Evolutionary conservation across 306 rosid species (phyloP), one percentile per base, ranked within the genome.

Genomic region (Vigna angularis): DNA sequence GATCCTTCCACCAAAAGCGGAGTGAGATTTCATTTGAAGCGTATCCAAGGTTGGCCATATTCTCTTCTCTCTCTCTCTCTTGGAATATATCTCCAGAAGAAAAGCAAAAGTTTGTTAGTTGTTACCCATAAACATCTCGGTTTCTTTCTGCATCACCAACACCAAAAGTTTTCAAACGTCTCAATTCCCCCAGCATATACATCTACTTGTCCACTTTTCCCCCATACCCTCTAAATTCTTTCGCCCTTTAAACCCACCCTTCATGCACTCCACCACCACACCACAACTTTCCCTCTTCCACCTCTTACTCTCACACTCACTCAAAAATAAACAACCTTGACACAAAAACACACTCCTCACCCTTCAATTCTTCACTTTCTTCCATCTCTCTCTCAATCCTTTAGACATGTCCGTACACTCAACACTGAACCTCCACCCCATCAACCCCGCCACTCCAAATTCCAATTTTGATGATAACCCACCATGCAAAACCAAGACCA

Each of bases 351-450:
- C 11, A 40, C 52, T 1, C 49, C 8, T 44, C 28, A 3, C 9
- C n/a, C 34, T 28, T 36, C 18, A 22, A 10, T 45, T 10, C 15
- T 12, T 45, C 50, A 45, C 0, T 11, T 8, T 14, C 1, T 15
- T 15, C 1, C 12, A 3, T 4, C 11, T n/a, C 17, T 52, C 32
- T 10, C 34, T 22, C 0, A 34, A 1, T 11, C n/a, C 36, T 79
- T n/a, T 3, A 69, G 11, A 0, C 76, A 85, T 82, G 85, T 81
- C 84, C 63, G 65, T 68, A 12, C 85, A 66, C 20, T 72, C 79
- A n/a, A 42, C 49, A 20, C 38, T 32, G 9, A 79, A 65, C 72
- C 80, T 56, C 18, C 50, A 79, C 32, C 53, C 66, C 70, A 64
- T 51, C 50, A 76, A 51, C 45, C 80, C 71, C 12, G 65, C 51